Conservation (phyloP, 2,329 filamentous ascomycete species). For the Coccinonectria pachysandricola region DNA sequence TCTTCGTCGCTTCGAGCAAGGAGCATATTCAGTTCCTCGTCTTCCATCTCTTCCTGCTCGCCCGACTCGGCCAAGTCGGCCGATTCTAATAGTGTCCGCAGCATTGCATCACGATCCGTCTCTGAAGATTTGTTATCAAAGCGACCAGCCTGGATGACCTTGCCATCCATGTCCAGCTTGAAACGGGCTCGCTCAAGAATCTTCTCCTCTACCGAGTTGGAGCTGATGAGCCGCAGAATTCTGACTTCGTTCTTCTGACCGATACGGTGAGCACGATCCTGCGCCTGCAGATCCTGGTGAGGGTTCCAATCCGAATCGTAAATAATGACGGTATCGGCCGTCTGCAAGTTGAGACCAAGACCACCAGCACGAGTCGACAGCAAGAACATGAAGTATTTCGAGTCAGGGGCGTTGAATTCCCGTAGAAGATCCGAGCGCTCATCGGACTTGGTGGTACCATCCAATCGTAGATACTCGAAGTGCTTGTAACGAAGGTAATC, state of each 20-base stretch:
- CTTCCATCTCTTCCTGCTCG: conserved; percentile 95
- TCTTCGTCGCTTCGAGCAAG: conserved; percentile 83
- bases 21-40: conserved; percentile 91
- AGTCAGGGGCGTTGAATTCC: conserved; percentile 81
- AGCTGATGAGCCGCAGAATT: conserved; percentile 89
- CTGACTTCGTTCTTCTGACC: conserved; percentile 99
- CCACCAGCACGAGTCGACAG: conserved; percentile 98
- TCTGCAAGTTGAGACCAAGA: conserved; percentile 92
- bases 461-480: conserved; percentile 79
- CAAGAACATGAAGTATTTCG: conserved; percentile 94
- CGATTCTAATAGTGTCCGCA: conserved; percentile 84
- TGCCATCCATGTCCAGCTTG: conserved; percentile 99
- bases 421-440: conserved; percentile 86
- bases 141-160: conserved; percentile 97
- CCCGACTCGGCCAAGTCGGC: conserved; percentile 57
- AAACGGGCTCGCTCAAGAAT: conserved; percentile 93
- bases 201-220: conserved; percentile 96
- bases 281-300: conserved; percentile 96
- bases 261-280: conserved; percentile 99
- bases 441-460: conserved; percentile 95
- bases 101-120: conserved; percentile 93
- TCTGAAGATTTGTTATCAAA: conserved; percentile 99
- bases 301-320: conserved; percentile 99
- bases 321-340: conserved; percentile 97
- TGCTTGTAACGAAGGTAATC: conserved; percentile 83